Base-by-base conservation (phyloP, 2,329 filamentous ascomycete genomes). In the Epichloe gansuensis region DNA sequence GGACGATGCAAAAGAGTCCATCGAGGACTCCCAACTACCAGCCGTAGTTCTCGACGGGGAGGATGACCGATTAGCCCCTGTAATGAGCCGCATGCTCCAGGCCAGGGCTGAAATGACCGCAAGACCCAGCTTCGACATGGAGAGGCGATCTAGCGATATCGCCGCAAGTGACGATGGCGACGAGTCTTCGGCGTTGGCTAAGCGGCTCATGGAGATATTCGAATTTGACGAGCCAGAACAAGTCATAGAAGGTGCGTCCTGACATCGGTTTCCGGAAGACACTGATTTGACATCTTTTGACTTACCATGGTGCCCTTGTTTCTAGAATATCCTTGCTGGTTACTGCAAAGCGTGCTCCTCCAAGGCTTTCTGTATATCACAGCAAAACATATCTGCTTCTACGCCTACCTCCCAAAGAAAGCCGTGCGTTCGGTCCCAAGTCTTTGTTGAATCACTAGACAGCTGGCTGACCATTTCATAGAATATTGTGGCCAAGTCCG, bases 321-420 rank as follows among this genome's bases (percentile, higher is more conserved):
- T 12, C 3, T 66, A 81, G 91, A 97, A 71, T 96, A 94, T 64
- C 87, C 89, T 8, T 97, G 91, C 69, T 96, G 89, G 83, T 72
- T 97, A 40, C 71, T 97, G 36, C 89, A 96, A 65, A 95, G 86
- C 63, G 89, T 95, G 44, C 73, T 97, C 34, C 76, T 97, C 8
- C 89, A 96, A 64, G 93, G 93, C 5, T 96, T 93, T 65, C 84
- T 98, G 77, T 97, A 97, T 69, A 87, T 98, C 62, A 97, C 93
- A 0, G 76, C 85, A 55, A 86, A 84, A 60, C 93, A 98, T 64
- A 86, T 97, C 55, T 96, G 90, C 69, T 98, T 97, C 66, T 97
- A 96, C 64, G 89, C 93, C 40, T 96, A 96, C 64, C 77, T 97
- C n/a, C 89, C 89, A 6, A 94, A 90, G 73, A 95, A 93, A 74